A percentile compares a stretch with the other conserved stretches of the same genome.
These are phyloP conservation scores for Gillenia trifoliata DNA, from an alignment of 306 rosid genomes.

Conservation along the genomic window DNA sequence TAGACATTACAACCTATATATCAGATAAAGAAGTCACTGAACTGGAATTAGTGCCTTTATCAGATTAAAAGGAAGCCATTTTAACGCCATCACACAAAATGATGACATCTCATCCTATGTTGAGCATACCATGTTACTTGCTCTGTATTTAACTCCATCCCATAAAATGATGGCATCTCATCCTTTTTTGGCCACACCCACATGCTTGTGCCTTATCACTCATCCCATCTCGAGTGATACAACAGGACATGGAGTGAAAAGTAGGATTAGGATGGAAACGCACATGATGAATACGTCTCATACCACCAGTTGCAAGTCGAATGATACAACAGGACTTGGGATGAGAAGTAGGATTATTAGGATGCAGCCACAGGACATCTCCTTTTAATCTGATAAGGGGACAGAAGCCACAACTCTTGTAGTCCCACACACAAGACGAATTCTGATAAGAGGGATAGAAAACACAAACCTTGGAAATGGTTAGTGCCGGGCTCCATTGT, in stretches of 20 bases:
- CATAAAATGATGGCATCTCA: neutral
- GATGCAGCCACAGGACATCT: neutral
- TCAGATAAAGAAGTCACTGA: neutral
- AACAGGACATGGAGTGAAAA: neutral
- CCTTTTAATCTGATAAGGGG: neutral
- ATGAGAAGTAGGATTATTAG: neutral
- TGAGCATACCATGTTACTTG: neutral
- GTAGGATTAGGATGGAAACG: neutral
- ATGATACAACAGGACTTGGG: neutral
- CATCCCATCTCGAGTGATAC: neutral
- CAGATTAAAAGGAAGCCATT: neutral
- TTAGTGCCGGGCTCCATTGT: conserved; percentile 88
- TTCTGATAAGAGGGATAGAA: neutral
- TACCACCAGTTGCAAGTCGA: neutral
- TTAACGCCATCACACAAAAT: neutral
- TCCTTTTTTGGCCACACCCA: neutral
- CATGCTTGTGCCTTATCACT: neutral
- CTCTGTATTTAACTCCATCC: neutral
- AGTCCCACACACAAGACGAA: neutral
- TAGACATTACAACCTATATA: neutral
- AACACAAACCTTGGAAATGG: conserved; percentile 74
- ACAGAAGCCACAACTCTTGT: neutral
- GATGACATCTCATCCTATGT: neutral
- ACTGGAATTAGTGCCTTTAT: neutral
- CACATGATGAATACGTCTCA: neutral